These are phyloP conservation scores for Termitomyces sp. DNA, from an alignment of 768 basidiomycete genomes.

Conservation along the genomic window DNA sequence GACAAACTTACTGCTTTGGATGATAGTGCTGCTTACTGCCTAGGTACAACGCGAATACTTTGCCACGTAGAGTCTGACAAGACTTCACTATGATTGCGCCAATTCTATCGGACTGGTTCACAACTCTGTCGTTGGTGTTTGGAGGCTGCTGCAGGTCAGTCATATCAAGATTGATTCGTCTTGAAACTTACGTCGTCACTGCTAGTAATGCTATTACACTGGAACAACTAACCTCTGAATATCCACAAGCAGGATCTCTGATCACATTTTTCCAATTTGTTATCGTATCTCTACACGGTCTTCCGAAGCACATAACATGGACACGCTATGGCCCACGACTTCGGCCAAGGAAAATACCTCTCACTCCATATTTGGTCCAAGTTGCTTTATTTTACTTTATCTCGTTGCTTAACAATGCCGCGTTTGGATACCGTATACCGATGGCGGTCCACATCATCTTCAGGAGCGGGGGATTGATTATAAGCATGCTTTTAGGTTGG, in stretches of 20 bases:
- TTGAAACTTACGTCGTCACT: not conserved
- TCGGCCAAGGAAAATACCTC: constrained; percentile 62
- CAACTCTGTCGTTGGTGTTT: constrained; percentile 73
- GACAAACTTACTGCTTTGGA: not conserved
- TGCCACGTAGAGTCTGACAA: not conserved
- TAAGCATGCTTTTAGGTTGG: constrained; percentile 82
- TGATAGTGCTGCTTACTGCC: not conserved
- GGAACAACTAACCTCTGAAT: constrained; percentile 65
- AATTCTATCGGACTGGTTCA: constrained; percentile 43
- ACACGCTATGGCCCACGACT: constrained; percentile 49
- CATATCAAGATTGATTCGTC: not conserved
- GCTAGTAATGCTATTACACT: constrained; percentile 74
- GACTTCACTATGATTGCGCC: constrained; percentile 6
- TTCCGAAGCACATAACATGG: constrained; percentile 60
- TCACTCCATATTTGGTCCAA: constrained; percentile 72
- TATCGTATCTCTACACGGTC: constrained; percentile 67
- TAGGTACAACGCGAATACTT: not conserved
- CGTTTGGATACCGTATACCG: constrained; percentile 82
- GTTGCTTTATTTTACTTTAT: constrained; percentile 77
- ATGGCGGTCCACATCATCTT: constrained; percentile 96
- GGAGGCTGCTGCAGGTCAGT: constrained; percentile 83
- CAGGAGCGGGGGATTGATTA: constrained; percentile 80
- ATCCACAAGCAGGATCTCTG: constrained; percentile 73
- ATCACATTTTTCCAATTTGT: constrained; percentile 88
- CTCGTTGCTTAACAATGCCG: constrained; percentile 86